These are phyloP conservation scores for Aspergillus proliferans DNA, from an alignment of 2,329 filamentous ascomycete genomes.

Conservation along the genomic window DNA sequence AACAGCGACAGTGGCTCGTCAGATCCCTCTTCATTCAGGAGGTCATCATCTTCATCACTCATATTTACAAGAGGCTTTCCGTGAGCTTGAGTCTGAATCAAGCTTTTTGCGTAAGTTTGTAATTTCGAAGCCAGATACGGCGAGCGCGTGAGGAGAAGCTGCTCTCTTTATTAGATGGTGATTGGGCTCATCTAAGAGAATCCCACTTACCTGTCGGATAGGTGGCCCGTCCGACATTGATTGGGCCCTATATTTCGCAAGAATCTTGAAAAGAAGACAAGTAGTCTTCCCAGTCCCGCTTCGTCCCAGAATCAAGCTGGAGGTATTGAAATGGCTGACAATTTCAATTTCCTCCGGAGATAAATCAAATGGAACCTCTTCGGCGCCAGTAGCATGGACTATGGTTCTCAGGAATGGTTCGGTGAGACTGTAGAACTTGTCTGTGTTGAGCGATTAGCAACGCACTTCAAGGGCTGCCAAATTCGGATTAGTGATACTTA, in stretches of 20 bases:
- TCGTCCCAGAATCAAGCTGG: constrained; percentile 24
- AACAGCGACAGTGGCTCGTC: no score
- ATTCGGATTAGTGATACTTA: neutral
- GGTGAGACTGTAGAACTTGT: constrained; percentile 26
- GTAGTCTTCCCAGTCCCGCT: constrained; percentile 30
- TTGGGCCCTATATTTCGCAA: constrained; percentile 17
- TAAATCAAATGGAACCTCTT: constrained; percentile 28
- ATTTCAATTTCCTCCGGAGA: constrained; percentile 22
- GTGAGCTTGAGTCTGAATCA: constrained; percentile 17
- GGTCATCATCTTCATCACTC: no score
- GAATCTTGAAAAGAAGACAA: constrained; percentile 25
- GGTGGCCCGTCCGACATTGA: constrained; percentile 3
- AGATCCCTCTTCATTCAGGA: no score
- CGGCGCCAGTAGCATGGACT: constrained; percentile 5
- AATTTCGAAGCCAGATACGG: constrained; percentile 22
- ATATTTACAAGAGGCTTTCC: constrained; percentile 8
- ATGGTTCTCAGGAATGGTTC: constrained; percentile 19
- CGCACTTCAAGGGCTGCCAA: neutral
- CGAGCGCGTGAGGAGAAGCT: constrained; percentile 27
- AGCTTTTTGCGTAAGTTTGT: constrained; percentile 13
- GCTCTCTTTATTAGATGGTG: neutral
- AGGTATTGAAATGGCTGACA: constrained; percentile 17
- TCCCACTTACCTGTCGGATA: constrained; percentile 11
- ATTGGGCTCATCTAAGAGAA: neutral
- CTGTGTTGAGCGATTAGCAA: constrained; percentile 3